Base-by-base conservation (phyloP, 148 eudicot genomes). In the Tetragonia tetragonoides region DNA sequence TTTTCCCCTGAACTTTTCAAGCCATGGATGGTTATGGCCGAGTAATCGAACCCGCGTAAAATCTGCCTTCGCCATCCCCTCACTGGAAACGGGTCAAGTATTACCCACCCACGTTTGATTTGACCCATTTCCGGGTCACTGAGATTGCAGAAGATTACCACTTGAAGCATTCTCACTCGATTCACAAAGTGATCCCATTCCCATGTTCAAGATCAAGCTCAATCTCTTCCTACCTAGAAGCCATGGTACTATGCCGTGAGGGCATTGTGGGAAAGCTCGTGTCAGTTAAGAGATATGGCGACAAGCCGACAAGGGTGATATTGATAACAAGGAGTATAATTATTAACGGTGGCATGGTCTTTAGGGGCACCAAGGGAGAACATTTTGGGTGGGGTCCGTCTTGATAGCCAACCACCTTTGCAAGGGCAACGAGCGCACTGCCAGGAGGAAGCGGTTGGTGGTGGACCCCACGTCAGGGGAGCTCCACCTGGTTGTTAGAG, bases 391-490 rank as follows among this genome's bases (percentile, higher is more conserved):
- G 38, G 37, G 46, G 6, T 15, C 21, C 34, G 41, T 59, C 11
- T 6, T 80, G 21, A 78, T 59, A 3, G 53, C 66, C 0, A 21
- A 74, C 9, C 39, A 54, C 2, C 37, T 74, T 14, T 28, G 23
- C 5, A 7, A 4, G 18, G 74, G 49, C 0, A 37, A 2, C 37
- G 1, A 10, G 0, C 7, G n/a, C 20, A 6, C 0, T 51, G 0
- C 6, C 3, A 56, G 82, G 72, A 61, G 73, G 78, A 80, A 74
- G 74, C 78, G 78, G 6, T 23, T 80, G 24, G 82, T 74, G 68
- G 78, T 80, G 62, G 82, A 80, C 11, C 3, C 59, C 38, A 9
- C 66, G 18, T 39, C 46, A 28, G 44, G 18, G 42, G 9, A 65
- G 59, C 77, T 79, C 0, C 4, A 79, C 73, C 8, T 79, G 10